These are phyloP conservation scores for Phytophthora fragariae DNA, from an alignment of 352 stramenopile genomes.

Conservation along the genomic window DNA sequence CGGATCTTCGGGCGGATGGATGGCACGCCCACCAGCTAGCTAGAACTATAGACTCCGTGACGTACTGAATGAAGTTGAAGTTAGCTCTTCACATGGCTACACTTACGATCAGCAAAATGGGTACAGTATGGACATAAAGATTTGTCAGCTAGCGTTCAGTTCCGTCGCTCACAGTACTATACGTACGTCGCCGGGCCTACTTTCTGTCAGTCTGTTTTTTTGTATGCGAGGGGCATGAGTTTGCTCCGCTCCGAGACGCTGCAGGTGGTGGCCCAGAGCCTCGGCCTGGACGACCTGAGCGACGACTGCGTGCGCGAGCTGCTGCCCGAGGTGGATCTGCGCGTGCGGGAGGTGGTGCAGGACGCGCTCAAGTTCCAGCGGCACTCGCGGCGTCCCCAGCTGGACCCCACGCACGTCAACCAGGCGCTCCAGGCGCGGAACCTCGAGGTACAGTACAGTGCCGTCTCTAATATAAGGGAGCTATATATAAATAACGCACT, in stretches of 20 bases:
- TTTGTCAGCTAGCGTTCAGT: neutral
- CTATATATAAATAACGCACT: neutral
- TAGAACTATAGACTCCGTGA: neutral
- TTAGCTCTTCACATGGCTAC: neutral
- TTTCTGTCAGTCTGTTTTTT: slow-evolving; percentile 31
- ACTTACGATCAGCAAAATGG: slow-evolving; percentile 3
- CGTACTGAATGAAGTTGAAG: neutral
- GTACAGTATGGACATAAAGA: neutral
- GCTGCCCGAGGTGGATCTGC: slow-evolving; percentile 81
- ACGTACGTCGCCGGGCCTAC: neutral
- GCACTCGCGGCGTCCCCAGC: slow-evolving; percentile 66
- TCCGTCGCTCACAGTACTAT: neutral
- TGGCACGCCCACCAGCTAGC: slow-evolving; percentile 15
- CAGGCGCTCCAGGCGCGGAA: slow-evolving; percentile 79
- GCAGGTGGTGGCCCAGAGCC: slow-evolving; percentile 75
- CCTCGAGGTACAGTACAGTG: slow-evolving; percentile 48
- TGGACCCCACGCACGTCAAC: slow-evolving; percentile 79
- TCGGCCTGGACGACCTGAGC: slow-evolving; percentile 76
- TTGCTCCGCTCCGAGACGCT: slow-evolving; percentile 75
- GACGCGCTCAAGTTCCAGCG: slow-evolving; percentile 87
- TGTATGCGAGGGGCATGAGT: slow-evolving; percentile 59
- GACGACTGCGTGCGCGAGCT: slow-evolving; percentile 72
- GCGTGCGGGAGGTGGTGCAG: slow-evolving; percentile 84
- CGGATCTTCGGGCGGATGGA: slow-evolving; percentile 80
- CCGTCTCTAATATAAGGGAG: neutral